Conservation (phyloP, 2,329 filamentous ascomycete species). For the Alternaria conjuncta region DNA sequence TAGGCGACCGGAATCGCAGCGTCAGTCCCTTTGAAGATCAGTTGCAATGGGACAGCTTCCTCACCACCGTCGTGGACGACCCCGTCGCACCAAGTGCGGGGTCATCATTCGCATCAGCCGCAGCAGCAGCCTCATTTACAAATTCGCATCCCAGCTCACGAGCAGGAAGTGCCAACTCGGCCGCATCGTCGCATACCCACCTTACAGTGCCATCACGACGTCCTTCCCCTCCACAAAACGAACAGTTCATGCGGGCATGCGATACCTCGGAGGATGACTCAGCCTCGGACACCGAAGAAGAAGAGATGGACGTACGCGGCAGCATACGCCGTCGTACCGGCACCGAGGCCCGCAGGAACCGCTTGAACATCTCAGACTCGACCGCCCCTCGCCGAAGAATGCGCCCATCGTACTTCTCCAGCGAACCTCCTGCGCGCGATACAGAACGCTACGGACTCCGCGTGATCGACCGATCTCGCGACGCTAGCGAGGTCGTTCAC, state of each 20-base stretch:
- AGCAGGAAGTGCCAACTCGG: slow-evolving; percentile 56
- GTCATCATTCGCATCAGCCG: slow-evolving; percentile 79
- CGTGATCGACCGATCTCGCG: slow-evolving; percentile 34
- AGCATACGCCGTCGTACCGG: slow-evolving; percentile 12
- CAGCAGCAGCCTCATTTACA: slow-evolving; percentile 59
- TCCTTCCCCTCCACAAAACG: slow-evolving; percentile 37
- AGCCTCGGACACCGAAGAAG: slow-evolving; percentile 60
- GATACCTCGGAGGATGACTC: slow-evolving; percentile 55
- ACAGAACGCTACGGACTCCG: slow-evolving; percentile 36
- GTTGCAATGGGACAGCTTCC: slow-evolving; percentile 78
- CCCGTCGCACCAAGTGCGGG: slow-evolving; percentile 78
- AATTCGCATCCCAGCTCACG: slow-evolving; percentile 44
- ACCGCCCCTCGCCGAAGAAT: slow-evolving; percentile 18
- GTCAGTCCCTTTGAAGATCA: slow-evolving; percentile 65
- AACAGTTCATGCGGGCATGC: slow-evolving; percentile 59
- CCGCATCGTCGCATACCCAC: slow-evolving; percentile 46
- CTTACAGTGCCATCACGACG: slow-evolving; percentile 47
- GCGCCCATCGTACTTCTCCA: slow-evolving; percentile 27
- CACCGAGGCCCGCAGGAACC: slow-evolving; percentile 33
- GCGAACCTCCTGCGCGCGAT: slow-evolving; percentile 38
- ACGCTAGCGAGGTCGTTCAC: slow-evolving; percentile 37
- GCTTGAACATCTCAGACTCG: slow-evolving; percentile 9
- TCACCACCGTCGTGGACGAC: slow-evolving; percentile 81
- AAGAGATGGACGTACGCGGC: slow-evolving; percentile 46
- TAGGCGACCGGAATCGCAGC: slow-evolving; percentile 85